Evolutionary conservation across 1,284 basidiomycete species (phyloP), one percentile per base, ranked within the genome.

Genomic region (Golubevia pallescens): DNA sequence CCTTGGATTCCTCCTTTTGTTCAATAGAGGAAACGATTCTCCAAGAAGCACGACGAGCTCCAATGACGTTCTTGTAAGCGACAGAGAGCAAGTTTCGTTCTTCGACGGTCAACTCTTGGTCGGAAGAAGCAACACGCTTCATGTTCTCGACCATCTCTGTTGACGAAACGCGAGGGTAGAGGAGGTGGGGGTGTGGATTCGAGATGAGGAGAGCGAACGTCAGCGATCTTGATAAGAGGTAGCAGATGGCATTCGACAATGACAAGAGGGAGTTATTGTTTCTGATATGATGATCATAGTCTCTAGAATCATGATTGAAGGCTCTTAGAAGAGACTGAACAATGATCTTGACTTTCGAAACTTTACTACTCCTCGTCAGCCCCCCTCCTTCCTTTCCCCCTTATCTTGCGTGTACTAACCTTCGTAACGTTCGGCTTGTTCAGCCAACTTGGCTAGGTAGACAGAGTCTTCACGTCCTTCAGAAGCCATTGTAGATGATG

Each of bases 21-120:
- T 88, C 87, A 74, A 88, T 88, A 66, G 87, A 87, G 69, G 86
- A 87, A 68, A 88, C 86, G 63, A 88, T 88, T 70, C 87, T 84
- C 87, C 87, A 88, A 70, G 86, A 87, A n/a, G 87, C 87, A 69
- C 87, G 86, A 61, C 87, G 86, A 58, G 87, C 87, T 67, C 87
- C 87, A 64, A 87, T 87, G 75, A 99, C 95, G 88, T 99, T 99
- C 93, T 99, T 99, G 91, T 99, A 99, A 32, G 96, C 96, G 75
- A 99, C 96, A 28, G 95, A 98, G 68, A 99, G 91, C 67, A 99
- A 91, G 88, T 98, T 99, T 75, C 97, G 95, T 89, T 99, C 96
- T 89, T 99, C 96, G 63, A 99, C 96, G 75, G 96, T 97, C 86
- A 99, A 93, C 87, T 99, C 83, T 77, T 84, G 75, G 75, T 84